Base-by-base conservation (phyloP, 2,329 filamentous ascomycete genomes). In the Fusarium succisae region DNA sequence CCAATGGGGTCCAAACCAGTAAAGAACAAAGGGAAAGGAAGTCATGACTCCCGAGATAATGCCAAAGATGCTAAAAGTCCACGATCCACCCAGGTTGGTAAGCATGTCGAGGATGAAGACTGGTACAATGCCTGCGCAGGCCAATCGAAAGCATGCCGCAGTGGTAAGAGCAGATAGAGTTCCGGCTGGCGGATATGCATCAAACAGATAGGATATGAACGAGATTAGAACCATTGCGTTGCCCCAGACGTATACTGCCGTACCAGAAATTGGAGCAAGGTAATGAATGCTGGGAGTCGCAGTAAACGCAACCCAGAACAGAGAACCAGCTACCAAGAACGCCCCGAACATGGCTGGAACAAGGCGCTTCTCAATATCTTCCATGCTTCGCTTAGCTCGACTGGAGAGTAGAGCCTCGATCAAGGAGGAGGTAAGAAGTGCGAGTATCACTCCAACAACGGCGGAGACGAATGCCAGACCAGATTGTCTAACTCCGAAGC, bases 201-300 rank as follows among this genome's bases (percentile, higher is more conserved):
- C 62, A 15, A 65, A 65, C 4, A 65, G 30, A 18, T 65, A 65
- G 4, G 62, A 63, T 0, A 65, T 53, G 32, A 63, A 63, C 3
- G 57, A 65, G 8, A 65, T 65, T 5, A 65, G 62, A 9, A 63
- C 37, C 62, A 65, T 63, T 2, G 62, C 38, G 15, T 50, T 65
- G 2, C 62, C 57, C 57, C 45, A 63, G 4, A 53, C 62, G 32
- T 65, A 65, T 0, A 44, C 45, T 22, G 24, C 45, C 10, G 57
- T 63, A 6, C 57, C 62, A 2, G 62, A 37, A 6, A 65, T 53
- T 10, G 62, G 62, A 5, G 45, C 45, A 3, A 65, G 57, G 15
- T 61, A 56, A n/a, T 61, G 58, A 24, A 61, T 44, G n/a, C 37
- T n/a, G 15, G 58, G 37, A 9, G 58, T 61, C 2, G 48, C 48